Conservation (phyloP, 2,329 filamentous ascomycete species). For the Hysterium pulicare region DNA sequence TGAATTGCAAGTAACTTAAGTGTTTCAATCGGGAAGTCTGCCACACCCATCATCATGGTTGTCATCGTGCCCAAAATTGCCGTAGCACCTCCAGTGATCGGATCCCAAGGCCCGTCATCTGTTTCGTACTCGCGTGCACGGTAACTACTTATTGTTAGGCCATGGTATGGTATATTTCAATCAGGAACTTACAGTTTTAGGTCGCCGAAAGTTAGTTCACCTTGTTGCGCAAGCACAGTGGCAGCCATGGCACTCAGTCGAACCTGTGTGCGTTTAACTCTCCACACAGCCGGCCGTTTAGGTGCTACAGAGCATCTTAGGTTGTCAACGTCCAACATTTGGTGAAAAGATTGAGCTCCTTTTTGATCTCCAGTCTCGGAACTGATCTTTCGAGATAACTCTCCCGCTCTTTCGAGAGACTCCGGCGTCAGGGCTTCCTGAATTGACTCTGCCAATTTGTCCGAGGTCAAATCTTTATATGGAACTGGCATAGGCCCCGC, state of each 20-base stretch:
- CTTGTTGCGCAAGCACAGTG: conserved; percentile 36
- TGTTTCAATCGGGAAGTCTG: conserved; percentile 63
- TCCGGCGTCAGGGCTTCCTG: conserved; percentile 36
- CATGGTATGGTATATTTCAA: neutral
- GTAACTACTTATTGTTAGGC: conserved; percentile 8
- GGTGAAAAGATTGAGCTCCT: conserved; percentile 38
- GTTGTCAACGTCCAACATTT: conserved; percentile 37
- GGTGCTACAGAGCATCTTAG: conserved; percentile 33
- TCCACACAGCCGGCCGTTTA: conserved; percentile 35
- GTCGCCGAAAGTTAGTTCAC: conserved; percentile 33
- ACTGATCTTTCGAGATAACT: conserved; percentile 36
- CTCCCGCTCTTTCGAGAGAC: conserved; percentile 33
- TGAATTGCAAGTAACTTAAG: conserved; percentile 48
- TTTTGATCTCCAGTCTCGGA: conserved; percentile 35
- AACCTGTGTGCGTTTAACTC: conserved; percentile 36
- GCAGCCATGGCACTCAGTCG: conserved; percentile 36
- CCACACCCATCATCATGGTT: conserved; percentile 76
- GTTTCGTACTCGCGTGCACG: conserved; percentile 38
- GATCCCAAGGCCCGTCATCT: conserved; percentile 40
- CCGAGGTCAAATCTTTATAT: conserved; percentile 38
- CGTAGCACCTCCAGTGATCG: conserved; percentile 55
- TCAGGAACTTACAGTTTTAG: conserved; percentile 23
- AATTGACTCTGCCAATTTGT: conserved; percentile 37
- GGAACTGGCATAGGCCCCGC: conserved; percentile 39
- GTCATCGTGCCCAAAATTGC: conserved; percentile 81